Evolutionary conservation across 2,329 filamentous ascomycete species (phyloP), one percentile per base, ranked within the genome.

Genomic region (Fusarium devonianum): DNA sequence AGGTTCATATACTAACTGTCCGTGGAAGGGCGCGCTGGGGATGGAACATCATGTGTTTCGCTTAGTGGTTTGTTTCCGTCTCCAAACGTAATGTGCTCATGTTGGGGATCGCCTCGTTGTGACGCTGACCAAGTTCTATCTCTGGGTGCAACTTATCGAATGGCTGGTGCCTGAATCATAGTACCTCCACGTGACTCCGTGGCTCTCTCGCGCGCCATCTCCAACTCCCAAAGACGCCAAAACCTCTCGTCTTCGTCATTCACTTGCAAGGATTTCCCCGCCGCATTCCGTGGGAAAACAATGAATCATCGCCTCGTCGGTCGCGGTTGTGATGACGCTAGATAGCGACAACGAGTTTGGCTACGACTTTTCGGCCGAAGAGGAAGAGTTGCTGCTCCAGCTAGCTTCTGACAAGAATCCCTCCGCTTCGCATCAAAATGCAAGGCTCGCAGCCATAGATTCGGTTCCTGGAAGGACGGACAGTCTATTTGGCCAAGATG

Each of bases 311-410:
- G 45, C 23, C 39, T 39, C 44, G 8, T 44, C 40, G 19, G 30
- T 21, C 7, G 34, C 48, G 46, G 23, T 46, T 48, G 25, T 35
- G 36, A 65, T 60, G 54, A 54, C 49, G 26, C 46, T 44, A 48
- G 71, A 73, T 52, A 70, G 65, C 53, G 73, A 76, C 54, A 71
- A 68, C 58, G 75, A 79, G 32, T 80, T 76, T 64, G 75, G 70
- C 48, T 79, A 77, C 60, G 74, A 79, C 56, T 68, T 79, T 32
- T 75, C 76, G 3, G 55, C 66, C 1, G 77, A 80, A 19, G 78
- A 81, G 21, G 78, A 67, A 34, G 56, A 81, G 49, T 59, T 73
- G 29, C 53, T 75, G 33, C 60, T 79, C 12, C 61, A 71, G 38
- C 63, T 75, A 28, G 64, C 65, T 34, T 60, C 67, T 11, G 49